Conservation (phyloP, 2,329 filamentous ascomycete species). For the Apiospora hydei region DNA sequence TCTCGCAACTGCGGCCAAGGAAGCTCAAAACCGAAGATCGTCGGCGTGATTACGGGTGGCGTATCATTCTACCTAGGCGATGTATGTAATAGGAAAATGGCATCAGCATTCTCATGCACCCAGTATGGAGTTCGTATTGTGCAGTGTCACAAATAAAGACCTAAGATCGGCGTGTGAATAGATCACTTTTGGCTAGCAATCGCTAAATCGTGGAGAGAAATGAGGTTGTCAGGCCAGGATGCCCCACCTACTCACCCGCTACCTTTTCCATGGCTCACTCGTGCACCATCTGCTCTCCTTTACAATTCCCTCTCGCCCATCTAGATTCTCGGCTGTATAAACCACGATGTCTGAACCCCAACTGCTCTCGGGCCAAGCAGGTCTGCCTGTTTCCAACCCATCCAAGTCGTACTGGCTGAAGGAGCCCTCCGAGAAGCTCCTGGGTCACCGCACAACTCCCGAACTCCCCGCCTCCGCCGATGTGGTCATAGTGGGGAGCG, state of each 20-base stretch:
- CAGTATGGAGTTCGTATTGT: background rate
- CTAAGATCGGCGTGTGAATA: background rate
- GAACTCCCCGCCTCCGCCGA: conserved; percentile 69
- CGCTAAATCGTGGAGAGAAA: background rate
- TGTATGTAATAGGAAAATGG: background rate
- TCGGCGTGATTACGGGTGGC: background rate
- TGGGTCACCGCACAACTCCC: conserved; percentile 72
- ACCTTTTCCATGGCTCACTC: background rate
- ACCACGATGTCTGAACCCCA: conserved; percentile 30
- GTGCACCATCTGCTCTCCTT: background rate
- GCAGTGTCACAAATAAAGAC: background rate
- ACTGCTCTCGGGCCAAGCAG: conserved; percentile 47
- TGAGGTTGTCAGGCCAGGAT: conserved; percentile 3
- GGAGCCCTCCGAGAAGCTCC: conserved; percentile 68
- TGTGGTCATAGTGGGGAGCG: conserved; percentile 76
- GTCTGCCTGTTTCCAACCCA: conserved; percentile 66
- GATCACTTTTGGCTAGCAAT: background rate
- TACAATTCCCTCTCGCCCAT: background rate
- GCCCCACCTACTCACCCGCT: background rate
- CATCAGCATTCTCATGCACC: background rate
- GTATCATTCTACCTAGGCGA: background rate
- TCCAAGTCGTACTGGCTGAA: conserved; percentile 78
- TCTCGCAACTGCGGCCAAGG: background rate
- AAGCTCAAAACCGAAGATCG: background rate
- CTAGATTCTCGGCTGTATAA: background rate